Evolutionary conservation across 2,329 filamentous ascomycete genomes (phyloP).

Genomic region (Ophiostoma piceae): DNA sequence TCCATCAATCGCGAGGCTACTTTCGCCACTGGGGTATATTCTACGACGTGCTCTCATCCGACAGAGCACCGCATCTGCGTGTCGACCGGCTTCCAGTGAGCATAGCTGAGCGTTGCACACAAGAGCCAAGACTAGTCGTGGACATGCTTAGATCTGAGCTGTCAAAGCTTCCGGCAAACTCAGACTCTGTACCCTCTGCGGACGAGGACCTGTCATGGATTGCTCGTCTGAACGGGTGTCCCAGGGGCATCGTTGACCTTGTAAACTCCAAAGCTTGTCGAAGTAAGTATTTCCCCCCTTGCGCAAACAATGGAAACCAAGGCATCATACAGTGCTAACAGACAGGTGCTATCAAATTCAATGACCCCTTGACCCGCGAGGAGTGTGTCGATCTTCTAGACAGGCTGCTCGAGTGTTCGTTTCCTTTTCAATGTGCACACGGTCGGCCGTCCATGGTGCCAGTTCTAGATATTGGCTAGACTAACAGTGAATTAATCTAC

Average conservation of each 20-base stretch:
- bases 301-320: not conserved
- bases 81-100: conserved; percentile 61
- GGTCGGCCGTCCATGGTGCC: conserved; percentile 64
- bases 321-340: conserved; percentile 31
- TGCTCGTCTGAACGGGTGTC: conserved; percentile 59
- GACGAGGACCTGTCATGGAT: not conserved
- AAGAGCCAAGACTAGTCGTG: conserved; percentile 66
- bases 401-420: conserved; percentile 56
- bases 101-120: conserved; percentile 69
- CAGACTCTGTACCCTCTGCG: conserved; percentile 39
- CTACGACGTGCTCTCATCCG: conserved; percentile 42
- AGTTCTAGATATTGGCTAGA: conserved; percentile 47
- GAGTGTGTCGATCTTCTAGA: conserved; percentile 56
- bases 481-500: not conserved
- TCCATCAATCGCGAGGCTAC: conserved; percentile 48
- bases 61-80: conserved; percentile 34
- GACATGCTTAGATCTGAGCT: conserved; percentile 36
- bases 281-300: conserved; percentile 38
- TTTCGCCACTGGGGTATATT: conserved; percentile 72
- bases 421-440: conserved; percentile 82
- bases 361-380: conserved; percentile 55
- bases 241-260: conserved; percentile 68
- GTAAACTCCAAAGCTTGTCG: conserved; percentile 71
- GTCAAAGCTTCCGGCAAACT: conserved; percentile 45
- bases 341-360: conserved; percentile 70